Base-by-base conservation (phyloP, 2,329 filamentous ascomycete genomes). In the Corynespora cassiicola region DNA sequence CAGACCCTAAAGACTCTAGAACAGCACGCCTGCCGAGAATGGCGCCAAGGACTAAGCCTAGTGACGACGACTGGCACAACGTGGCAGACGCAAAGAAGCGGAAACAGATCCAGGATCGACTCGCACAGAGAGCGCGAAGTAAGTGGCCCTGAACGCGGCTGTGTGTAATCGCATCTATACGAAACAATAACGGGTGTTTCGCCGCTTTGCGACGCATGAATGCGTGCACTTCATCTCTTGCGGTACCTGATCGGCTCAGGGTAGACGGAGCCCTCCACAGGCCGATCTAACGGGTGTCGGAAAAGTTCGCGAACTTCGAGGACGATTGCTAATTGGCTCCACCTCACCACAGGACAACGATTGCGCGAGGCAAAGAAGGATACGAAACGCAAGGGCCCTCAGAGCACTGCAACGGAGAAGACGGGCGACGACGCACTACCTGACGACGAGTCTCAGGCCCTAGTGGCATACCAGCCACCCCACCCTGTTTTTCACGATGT, bases 71-170 rank as follows among this genome's bases (percentile, higher is more conserved):
- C 17, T 72, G 68, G 67, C 57, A 59, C 22, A 52, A 57, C 12
- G 57, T 69, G 17, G 38, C 60, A 28, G 66, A 70, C 38, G 57
- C 64, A 4, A 65, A 59, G 42, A 63, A 68, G 40, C 52, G 68
- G 24, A 70, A 72, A 48, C 61, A 67, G 32, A 68, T 70, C n/a
- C 67, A 70, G 48, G 67, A 71, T 47, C 54, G 66, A 28, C 43
- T 70, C 26, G 69, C 69, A 16, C 66, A 71, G 43, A 51, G 68
- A 52, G 66, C 66, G 15, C 53, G 66, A 50, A 45, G 66, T 69
- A 53, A 49, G 57, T 52, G n/a, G n/a, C n/a, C n/a, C n/a, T n/a
- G n/a, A n/a, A n/a, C n/a, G n/a, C n/a, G n/a, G n/a, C n/a, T n/a
- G n/a, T n/a, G n/a, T n/a, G n/a, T n/a, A n/a, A n/a, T n/a, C n/a